Evolutionary conservation across 306 rosid species (phyloP).

Genomic region (Prosopis cineraria): DNA sequence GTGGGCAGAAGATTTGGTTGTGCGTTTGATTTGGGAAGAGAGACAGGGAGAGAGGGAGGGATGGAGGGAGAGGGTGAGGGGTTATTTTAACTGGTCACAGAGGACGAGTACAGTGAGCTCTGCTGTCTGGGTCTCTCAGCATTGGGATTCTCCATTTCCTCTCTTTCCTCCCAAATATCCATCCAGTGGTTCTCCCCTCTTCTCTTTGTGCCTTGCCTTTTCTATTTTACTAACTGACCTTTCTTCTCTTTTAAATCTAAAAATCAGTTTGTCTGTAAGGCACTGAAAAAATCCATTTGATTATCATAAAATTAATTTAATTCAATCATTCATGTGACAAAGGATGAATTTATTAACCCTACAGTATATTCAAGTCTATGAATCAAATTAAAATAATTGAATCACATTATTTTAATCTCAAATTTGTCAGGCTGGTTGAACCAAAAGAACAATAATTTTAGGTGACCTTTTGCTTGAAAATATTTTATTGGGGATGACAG

Average conservation of each 20-base stretch:
- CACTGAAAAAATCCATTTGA: no score
- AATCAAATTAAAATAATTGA: background rate
- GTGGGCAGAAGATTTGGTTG: background rate
- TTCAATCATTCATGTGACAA: background rate
- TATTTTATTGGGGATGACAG: background rate
- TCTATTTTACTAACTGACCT: background rate
- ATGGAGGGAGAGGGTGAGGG: background rate
- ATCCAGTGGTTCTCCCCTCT: constrained; percentile 54
- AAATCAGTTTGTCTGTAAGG: no score
- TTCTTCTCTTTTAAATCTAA: background rate
- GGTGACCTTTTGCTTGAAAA: background rate
- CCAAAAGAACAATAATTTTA: background rate
- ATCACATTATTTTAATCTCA: background rate
- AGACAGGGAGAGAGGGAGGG: background rate
- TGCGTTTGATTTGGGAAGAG: constrained; percentile 30
- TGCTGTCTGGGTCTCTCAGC: constrained; percentile 54
- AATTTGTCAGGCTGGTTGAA: background rate
- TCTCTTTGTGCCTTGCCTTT: constrained; percentile 50
- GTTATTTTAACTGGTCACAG: constrained; percentile 49
- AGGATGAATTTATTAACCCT: background rate
- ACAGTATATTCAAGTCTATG: background rate
- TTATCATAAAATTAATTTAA: no score
- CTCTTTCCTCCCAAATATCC: constrained; percentile 45
- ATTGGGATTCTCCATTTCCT: constrained; percentile 62
- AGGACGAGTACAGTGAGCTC: constrained; percentile 44